A percentile compares a stretch with the other conserved stretches of the same genome.
Evolutionary conservation across 176 grass and related monocot species (phyloP).

Genomic region (Guadua angustifolia): DNA sequence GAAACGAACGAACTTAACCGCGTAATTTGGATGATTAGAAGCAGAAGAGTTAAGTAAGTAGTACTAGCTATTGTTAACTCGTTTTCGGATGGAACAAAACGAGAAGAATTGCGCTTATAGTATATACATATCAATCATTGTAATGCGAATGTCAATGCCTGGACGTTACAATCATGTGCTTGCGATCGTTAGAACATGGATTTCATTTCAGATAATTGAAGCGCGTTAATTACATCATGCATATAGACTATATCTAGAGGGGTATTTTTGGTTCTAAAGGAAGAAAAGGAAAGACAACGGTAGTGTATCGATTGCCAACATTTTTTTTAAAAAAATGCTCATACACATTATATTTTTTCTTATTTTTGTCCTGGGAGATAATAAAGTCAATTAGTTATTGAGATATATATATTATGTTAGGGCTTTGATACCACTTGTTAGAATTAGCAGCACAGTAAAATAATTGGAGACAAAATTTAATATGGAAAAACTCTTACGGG

Average conservation of each 20-base stretch:
- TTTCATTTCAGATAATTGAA: background rate
- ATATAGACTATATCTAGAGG: background rate
- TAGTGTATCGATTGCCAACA: background rate
- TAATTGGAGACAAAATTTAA: no score
- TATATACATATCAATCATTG: background rate
- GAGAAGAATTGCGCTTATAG: background rate
- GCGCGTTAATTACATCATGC: background rate
- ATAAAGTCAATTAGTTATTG: no score
- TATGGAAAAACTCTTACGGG: no score
- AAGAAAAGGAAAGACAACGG: background rate
- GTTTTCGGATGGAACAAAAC: background rate
- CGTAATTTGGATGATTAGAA: no score
- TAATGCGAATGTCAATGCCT: background rate
- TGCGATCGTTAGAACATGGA: background rate
- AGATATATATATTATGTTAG: no score
- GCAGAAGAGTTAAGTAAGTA: no score
- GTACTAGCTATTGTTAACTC: background rate
- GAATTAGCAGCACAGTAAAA: no score
- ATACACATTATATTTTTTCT: background rate
- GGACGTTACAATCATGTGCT: conserved; percentile 2
- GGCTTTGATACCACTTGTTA: no score
- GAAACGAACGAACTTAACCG: background rate
- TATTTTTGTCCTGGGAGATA: no score
- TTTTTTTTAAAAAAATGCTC: background rate
- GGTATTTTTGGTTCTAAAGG: background rate